Evolutionary conservation across 169 alveolate genomes (phyloP).

Genomic region (Cardiosporidium cionae): DNA sequence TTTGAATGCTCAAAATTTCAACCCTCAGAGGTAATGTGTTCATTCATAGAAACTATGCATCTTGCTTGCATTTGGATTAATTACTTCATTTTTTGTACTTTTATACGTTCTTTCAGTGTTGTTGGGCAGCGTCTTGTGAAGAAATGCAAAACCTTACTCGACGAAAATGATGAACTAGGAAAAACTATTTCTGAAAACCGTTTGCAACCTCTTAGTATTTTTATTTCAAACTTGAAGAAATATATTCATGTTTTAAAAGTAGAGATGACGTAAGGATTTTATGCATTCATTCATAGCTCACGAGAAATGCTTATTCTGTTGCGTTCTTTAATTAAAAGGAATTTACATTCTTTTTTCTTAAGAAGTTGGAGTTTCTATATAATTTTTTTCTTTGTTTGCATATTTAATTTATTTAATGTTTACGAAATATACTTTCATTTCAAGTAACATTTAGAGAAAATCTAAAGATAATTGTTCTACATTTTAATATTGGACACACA

Average conservation of each 20-base stretch:
- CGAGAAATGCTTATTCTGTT: background rate
- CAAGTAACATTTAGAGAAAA: background rate
- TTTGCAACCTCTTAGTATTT: constrained; percentile 29
- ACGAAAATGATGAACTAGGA: constrained; percentile 51
- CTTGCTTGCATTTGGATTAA: background rate
- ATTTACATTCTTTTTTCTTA: background rate
- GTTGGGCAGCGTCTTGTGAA: constrained; percentile 51
- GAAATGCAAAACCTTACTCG: constrained; percentile 48
- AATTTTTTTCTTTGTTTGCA: background rate
- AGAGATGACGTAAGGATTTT: constrained; percentile 25
- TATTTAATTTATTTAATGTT: background rate
- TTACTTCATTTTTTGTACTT: background rate
- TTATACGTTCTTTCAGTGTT: constrained; percentile 20
- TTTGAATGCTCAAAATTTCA: constrained; percentile 41
- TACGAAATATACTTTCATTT: background rate
- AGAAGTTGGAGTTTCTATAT: background rate
- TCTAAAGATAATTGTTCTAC: no score
- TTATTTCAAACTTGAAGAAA: constrained; percentile 31
- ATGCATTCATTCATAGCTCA: background rate
- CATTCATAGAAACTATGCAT: background rate
- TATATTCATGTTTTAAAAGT: constrained; percentile 37
- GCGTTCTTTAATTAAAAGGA: no score
- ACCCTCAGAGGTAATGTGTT: constrained; percentile 35
- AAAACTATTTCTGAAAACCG: constrained; percentile 39
- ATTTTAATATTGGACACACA: no score